These are phyloP conservation scores for Fusarium drepaniforme DNA, from an alignment of 2,329 filamentous ascomycete genomes.

Conservation along the genomic window DNA sequence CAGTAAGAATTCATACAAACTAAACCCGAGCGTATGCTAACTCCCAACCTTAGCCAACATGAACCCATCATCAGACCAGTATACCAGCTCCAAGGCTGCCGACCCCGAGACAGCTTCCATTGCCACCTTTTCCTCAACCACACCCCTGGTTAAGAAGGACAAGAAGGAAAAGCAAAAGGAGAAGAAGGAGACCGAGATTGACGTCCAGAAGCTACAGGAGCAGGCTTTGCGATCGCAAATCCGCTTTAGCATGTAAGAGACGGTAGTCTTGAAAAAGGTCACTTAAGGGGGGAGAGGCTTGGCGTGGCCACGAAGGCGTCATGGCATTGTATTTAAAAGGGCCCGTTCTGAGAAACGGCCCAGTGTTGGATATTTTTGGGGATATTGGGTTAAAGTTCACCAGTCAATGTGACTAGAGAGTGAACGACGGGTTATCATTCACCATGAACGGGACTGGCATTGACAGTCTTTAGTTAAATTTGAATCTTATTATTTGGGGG, in stretches of 20 bases:
- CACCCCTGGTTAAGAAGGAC: constrained; percentile 39
- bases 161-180: constrained; percentile 19
- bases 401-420: background rate
- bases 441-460: constrained; percentile 9
- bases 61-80: constrained; percentile 16
- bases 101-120: constrained; percentile 44
- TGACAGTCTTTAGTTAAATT: background rate
- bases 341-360: background rate
- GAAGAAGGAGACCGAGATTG: constrained; percentile 27
- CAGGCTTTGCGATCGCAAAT: constrained; percentile 46
- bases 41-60: constrained; percentile 15
- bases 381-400: background rate
- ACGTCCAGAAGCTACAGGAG: constrained; percentile 43
- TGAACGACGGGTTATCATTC: constrained; percentile 19
- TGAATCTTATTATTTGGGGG: background rate
- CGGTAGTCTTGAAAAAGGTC: background rate
- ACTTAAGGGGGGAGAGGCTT: background rate
- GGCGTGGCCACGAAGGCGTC: background rate
- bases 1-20: constrained; percentile 26
- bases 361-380: background rate
- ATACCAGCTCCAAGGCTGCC: constrained; percentile 16
- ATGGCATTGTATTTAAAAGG: background rate
- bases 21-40: constrained; percentile 8
- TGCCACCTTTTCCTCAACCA: constrained; percentile 40
- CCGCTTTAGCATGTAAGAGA: constrained; percentile 40